Percentiles rank a stretch among this genome's conserved stretches.
Evolutionary conservation across 192 early-diverging fungal species (phyloP).

Genomic region (Entomortierella chlamydospora): DNA sequence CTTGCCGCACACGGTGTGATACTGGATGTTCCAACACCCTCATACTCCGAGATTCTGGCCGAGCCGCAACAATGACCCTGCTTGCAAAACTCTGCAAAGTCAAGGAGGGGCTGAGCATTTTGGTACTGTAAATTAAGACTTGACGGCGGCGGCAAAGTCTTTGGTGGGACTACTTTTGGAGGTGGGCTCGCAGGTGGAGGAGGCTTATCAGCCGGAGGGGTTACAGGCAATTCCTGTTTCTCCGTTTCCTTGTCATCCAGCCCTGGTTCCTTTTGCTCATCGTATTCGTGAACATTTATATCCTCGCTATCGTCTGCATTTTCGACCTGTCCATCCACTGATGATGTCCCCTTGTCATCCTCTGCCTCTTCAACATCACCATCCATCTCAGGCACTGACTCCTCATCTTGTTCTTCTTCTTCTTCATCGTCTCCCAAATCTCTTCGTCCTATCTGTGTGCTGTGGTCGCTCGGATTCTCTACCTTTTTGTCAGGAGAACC

Average conservation of each 20-base stretch:
- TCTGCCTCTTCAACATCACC: background rate
- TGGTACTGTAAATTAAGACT: background rate
- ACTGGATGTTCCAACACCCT: background rate
- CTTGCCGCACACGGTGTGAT: slow-evolving; percentile 46
- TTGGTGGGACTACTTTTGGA: background rate
- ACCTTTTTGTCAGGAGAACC: background rate
- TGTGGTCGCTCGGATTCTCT: background rate
- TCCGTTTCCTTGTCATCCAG: background rate
- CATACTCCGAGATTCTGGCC: slow-evolving; percentile 5
- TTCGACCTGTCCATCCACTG: slow-evolving; percentile 14
- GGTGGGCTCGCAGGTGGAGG: background rate
- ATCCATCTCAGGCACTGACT: background rate
- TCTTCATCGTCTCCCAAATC: slow-evolving; percentile 6
- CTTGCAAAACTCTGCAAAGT: slow-evolving; percentile 42
- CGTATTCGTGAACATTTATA: slow-evolving; percentile 47
- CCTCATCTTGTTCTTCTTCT: slow-evolving; percentile 1
- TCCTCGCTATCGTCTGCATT: slow-evolving; percentile 8
- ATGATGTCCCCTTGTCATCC: background rate
- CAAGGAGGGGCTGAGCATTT: background rate
- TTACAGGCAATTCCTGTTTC: background rate
- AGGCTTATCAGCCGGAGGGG: background rate
- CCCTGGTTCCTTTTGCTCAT: slow-evolving; percentile 1
- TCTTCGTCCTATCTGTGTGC: background rate
- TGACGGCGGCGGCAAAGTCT: background rate
- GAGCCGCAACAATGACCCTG: slow-evolving; percentile 45